Evolutionary conservation across 164 flowering plant genomes (phyloP), one percentile per base, ranked within the genome.

Genomic region (Euptelea pleiosperma): DNA sequence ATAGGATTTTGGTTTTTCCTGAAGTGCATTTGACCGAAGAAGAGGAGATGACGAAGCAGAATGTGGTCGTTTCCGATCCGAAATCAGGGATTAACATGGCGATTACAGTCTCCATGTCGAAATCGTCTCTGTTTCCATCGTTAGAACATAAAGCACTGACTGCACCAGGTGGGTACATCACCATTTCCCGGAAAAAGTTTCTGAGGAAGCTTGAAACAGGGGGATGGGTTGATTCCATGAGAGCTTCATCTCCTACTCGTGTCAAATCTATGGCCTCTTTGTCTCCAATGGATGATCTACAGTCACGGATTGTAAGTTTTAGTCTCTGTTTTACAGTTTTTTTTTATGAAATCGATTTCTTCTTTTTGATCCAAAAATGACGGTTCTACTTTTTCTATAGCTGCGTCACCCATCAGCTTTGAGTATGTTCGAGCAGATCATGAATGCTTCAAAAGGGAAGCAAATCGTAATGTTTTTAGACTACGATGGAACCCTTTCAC

Each of bases 401-500:
- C n/a, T 67, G 34, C 69, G 62, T 2, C 90, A 81, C 49, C 97
- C 92, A 21, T 90, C 97, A 0, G 97, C 97, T 1, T 49, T 87
- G 54, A 73, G 70, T 37, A 76, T 76, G 86, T 91, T 88, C 58
- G 90, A 83, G 43, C 73, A 84, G 54, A 86, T 91, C 19, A 74
- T 61, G 1, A 80, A 55, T 10, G 85, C 82, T 39, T 75, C 94
- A 3, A 78, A 78, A 44, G 96, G 94, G 37, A 91, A 91, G 53
- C 83, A 83, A 59, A 83, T 91, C 3, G 94, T 82, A 1, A 79
- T 91, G 91, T 91, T 91, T 40, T 51, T 91, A 9, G 98, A 91
- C 55, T 91, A 91, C 31, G 98, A 91, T 30, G 97, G 97, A 7
- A 91, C 97, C 0, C 85, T 91, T 3, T 87, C 96, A 1, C 97